phyloP scores from a whole-genome alignment of 140 eudicot species.

The Senecio squalidus region DNA sequence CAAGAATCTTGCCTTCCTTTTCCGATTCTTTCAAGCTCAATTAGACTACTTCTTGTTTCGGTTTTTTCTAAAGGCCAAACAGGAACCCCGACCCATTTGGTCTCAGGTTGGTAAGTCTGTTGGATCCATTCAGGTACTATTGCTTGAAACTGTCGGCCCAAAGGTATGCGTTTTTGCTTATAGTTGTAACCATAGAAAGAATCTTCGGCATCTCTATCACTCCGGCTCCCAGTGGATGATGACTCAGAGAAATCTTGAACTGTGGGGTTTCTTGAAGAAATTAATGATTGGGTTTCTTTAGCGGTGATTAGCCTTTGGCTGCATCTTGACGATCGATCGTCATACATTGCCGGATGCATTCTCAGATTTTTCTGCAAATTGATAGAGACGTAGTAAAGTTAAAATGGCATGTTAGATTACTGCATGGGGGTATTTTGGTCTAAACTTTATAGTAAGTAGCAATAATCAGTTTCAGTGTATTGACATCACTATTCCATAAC shows the following conservation, averaged over 20 bases:
- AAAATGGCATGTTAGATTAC: not conserved
- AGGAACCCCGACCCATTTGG: constrained; percentile 62
- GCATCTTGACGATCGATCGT: constrained; percentile 49
- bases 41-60: constrained; percentile 29
- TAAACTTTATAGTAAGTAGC: not conserved
- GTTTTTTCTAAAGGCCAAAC: constrained; percentile 59
- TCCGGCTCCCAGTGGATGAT: constrained; percentile 38
- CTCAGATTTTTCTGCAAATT: constrained; percentile 41
- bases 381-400: not conserved
- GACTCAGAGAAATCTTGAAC: constrained; percentile 29
- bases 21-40: constrained; percentile 74
- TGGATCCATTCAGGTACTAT: constrained; percentile 57
- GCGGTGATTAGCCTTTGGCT: constrained; percentile 60
- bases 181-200: constrained; percentile 30
- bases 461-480: not conserved
- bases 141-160: constrained; percentile 59
- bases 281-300: constrained; percentile 29
- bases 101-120: constrained; percentile 36
- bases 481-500: no score
- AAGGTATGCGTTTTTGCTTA: constrained; percentile 41
- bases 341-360: constrained; percentile 84
- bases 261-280: constrained; percentile 26
- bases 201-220: constrained; percentile 38
- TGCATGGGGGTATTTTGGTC: no score
- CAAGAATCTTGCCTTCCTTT: constrained; percentile 73